Percentiles rank a stretch among this genome's conserved stretches.
These are phyloP conservation scores for Saccharomycopsis selenospora DNA, from an alignment of 805 yeast genomes.

Conservation along the genomic window DNA sequence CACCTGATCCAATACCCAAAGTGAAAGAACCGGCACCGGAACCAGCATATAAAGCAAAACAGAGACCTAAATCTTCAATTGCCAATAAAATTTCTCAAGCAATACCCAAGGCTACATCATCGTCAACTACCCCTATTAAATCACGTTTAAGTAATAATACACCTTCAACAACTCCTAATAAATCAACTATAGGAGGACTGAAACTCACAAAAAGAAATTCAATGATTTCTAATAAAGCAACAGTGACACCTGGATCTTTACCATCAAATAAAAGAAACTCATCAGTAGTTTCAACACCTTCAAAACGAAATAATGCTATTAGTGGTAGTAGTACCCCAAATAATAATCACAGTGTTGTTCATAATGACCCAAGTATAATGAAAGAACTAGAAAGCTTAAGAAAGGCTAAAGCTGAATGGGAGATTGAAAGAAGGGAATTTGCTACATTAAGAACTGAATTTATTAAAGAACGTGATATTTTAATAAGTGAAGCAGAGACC, in stretches of 20 bases:
- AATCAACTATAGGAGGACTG: no score
- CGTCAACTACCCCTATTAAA: no score
- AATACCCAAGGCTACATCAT: no score
- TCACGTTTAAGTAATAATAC: no score
- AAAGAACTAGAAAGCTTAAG: conserved; percentile 47
- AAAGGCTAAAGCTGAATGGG: conserved; percentile 46
- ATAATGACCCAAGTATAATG: no score
- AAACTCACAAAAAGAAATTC: no score
- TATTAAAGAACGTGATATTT: conserved; percentile 4
- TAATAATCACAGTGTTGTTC: no score
- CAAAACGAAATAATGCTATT: no score
- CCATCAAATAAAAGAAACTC: conserved; percentile 4
- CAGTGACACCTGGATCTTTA: not conserved
- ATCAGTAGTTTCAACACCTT: conserved; percentile 9
- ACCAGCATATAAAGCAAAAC: no score
- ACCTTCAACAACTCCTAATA: no score
- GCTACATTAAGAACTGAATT: not conserved
- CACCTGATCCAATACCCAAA: conserved; percentile 24
- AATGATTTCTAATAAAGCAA: no score
- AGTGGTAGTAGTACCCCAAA: no score
- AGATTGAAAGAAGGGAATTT: conserved; percentile 26
- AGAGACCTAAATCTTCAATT: not conserved
- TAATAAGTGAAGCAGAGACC: conserved; percentile 18
- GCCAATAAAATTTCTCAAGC: not conserved
- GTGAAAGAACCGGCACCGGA: conserved; percentile 21